phyloP scores from a whole-genome alignment of 2,329 filamentous ascomycete genomes.

The Trichoderma sp. region DNA sequence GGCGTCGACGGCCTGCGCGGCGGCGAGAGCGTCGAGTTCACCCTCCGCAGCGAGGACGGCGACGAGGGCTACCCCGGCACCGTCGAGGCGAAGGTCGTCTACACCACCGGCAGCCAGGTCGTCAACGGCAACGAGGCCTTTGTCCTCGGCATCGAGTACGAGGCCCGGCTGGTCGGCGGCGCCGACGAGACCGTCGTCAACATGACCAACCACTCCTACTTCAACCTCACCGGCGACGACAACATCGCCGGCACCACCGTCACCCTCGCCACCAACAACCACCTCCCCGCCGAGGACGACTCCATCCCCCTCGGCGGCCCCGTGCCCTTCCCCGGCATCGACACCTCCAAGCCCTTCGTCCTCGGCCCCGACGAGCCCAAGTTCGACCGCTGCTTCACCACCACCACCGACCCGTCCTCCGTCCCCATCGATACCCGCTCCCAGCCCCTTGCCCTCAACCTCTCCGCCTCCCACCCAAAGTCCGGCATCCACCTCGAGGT shows the following conservation, averaged over 20 bases:
- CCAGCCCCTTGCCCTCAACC: slow-evolving; percentile 65
- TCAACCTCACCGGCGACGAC: slow-evolving; percentile 60
- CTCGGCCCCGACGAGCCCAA: slow-evolving; percentile 71
- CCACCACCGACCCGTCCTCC: slow-evolving; percentile 63
- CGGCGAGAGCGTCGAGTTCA: slow-evolving; percentile 68
- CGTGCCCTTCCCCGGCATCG: slow-evolving; percentile 64
- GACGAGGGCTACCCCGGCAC: slow-evolving; percentile 91
- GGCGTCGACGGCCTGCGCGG: slow-evolving; percentile 57
- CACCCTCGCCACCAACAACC: slow-evolving; percentile 64
- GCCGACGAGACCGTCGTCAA: slow-evolving; percentile 89
- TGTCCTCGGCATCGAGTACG: slow-evolving; percentile 84
- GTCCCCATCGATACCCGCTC: slow-evolving; percentile 68
- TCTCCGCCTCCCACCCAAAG: slow-evolving; percentile 71
- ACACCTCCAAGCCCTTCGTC: slow-evolving; percentile 67
- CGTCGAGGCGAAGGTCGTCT: slow-evolving; percentile 75
- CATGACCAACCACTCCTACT: slow-evolving; percentile 92
- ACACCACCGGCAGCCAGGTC: slow-evolving; percentile 71
- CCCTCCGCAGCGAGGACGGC: slow-evolving; percentile 70
- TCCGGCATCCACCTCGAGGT: slow-evolving; percentile 83
- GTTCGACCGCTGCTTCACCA: slow-evolving; percentile 89
- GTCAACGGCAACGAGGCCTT: slow-evolving; percentile 64
- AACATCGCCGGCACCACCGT: slow-evolving; percentile 62
- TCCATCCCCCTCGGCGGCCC: slow-evolving; percentile 75
- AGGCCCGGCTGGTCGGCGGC: slow-evolving; percentile 76
- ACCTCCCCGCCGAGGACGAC: slow-evolving; percentile 72